Base-by-base conservation (phyloP, 441 rosid species). In the Arabidopsis hybrid region DNA sequence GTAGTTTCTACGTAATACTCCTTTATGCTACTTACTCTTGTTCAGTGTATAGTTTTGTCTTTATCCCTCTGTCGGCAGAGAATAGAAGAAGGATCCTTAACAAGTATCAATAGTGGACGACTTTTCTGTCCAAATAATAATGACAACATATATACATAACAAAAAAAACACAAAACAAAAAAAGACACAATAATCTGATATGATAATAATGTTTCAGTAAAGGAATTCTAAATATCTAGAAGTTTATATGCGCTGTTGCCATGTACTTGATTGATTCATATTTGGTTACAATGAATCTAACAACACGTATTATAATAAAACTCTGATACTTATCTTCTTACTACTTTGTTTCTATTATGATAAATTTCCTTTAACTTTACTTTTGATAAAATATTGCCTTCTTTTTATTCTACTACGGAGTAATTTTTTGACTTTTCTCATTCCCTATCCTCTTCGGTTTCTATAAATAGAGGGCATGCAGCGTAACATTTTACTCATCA, bases 381-480 rank as follows among this genome's bases (percentile, higher is more conserved):
- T 32, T 32, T 32, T 1, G 35, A 32, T 6, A 35, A 6, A 6
- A 35, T 6, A 35, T 6, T 35, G 8, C 2, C 2, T 35, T 7
- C 8, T 35, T 35, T 35, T 35, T 7, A 35, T 35, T 6, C 38
- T 7, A 39, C 12, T 45, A 16, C 21, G 21, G 4, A 7, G 7
- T 14, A 14, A 21, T 17, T 49, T 5, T 49, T 49, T 16, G 55
- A 17, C 12, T 49, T 49, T 49, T 17, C 36, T 53, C 59, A 6
- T 26, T 50, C 56, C 31, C 56, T 50, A 40, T 40, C 32, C 5
- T 18, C 56, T 4, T 16, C 11, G 1, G 2, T 40, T 49, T 49
- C 55, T 49, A 1, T 49, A 49, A 49, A 57, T 57, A 57, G 62
- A 57, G 43, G 26, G 4, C 62, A 57, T 57, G 29, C 43, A 35